These are phyloP conservation scores for Penicillium paxilli DNA, from an alignment of 495 filamentous ascomycete genomes.

Conservation along the genomic window DNA sequence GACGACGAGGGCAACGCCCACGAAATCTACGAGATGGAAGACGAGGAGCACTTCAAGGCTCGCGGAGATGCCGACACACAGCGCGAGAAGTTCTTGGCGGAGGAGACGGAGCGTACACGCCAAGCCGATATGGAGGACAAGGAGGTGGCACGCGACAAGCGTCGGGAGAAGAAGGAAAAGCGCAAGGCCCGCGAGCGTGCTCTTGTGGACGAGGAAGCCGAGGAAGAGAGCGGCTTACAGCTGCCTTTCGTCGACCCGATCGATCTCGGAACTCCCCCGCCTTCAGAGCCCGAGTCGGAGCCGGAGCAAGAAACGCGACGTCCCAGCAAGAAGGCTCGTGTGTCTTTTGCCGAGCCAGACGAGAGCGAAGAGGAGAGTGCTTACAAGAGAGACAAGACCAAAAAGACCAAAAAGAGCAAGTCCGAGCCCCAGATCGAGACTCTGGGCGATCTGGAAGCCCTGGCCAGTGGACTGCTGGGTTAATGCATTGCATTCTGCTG, in stretches of 20 bases:
- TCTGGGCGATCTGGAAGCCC: constrained; percentile 83
- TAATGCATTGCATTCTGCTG: constrained; percentile 12
- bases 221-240: constrained; percentile 30
- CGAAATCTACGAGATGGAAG: constrained; percentile 81
- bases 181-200: constrained; percentile 71
- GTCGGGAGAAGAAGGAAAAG: constrained; percentile 83
- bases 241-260: constrained; percentile 34
- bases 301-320: constrained; percentile 20
- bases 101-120: constrained; percentile 69
- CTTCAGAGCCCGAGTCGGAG: constrained; percentile 32
- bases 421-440: constrained; percentile 69
- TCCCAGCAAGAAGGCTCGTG: constrained; percentile 48
- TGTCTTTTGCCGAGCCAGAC: constrained; percentile 32
- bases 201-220: constrained; percentile 45
- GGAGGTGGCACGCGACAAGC: constrained; percentile 73
- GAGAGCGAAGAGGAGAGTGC: constrained; percentile 45
- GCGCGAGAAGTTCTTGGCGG: constrained; percentile 71
- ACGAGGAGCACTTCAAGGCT: constrained; percentile 74
- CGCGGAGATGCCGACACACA: constrained; percentile 74
- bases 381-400: constrained; percentile 44
- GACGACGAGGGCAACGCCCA: constrained; percentile 89
- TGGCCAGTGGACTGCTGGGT: constrained; percentile 80
- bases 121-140: constrained; percentile 82
- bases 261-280: constrained; percentile 14
- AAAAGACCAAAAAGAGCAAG: constrained; percentile 42